Evolutionary conservation across 768 basidiomycete genomes (phyloP), one percentile per base, ranked within the genome.

Genomic region (Leccinum pellstonianum): DNA sequence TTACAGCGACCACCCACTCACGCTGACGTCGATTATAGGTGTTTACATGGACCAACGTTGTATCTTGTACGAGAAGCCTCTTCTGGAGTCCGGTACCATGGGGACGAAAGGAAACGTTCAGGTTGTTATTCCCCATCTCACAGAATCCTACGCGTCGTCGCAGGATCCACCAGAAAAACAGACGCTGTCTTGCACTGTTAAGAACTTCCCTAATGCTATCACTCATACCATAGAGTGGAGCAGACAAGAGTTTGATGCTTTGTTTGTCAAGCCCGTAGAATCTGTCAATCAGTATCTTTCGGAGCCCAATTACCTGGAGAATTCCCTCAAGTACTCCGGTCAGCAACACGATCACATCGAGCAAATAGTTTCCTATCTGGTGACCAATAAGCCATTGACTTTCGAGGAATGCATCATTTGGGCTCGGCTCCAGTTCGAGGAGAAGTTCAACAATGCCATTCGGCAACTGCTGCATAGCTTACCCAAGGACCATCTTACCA

Each of bases 221-320:
- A 89, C 93, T 65, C 97, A 99, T 76, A 97, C 95, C 7, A 99
- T 99, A 60, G 94, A 98, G 93, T 99, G 97, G 97, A 87, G 91
- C 66, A 87, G 95, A 66, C 86, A 87, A 67, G 91, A 92, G 63
- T 98, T 99, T 73, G 93, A 97, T 70, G 86, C 85, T 59, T 78
- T 94, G 49, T 99, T 98, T 68, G 90, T 97, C 67, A 95, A 96
- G 72, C 97, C 97, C 2, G 83, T 90, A 35, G 91, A 95, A 72
- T 87, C 92, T 49, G 94, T 92, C 73, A 99, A 99, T 75, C 85
- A 94, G 29, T 99, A 98, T 77, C 87, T 99, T 31, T 93, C 95
- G 1, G 95, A 98, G 69, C 91, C 97, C 21, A 95, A 95, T 77
- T 98, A 92, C 74, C 77, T 98, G 62, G 95, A 98, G 73, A 91